Evolutionary conservation across 306 rosid species (phyloP).

Genomic region (Acmispon strigosus): DNA sequence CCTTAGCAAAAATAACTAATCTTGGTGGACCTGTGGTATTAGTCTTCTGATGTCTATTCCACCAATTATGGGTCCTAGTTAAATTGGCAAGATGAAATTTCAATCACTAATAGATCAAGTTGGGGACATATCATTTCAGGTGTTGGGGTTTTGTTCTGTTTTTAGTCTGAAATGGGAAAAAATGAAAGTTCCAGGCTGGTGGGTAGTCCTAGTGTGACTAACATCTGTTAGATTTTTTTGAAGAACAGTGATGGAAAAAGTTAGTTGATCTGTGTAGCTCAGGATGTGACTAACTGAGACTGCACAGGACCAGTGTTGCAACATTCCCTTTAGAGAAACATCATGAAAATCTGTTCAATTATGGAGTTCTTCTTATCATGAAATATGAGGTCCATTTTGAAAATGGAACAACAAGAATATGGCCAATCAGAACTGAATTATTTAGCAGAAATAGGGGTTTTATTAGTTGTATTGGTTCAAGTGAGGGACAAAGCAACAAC

Average conservation of each 20-base stretch:
- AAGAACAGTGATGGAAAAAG: slow-evolving; percentile 25
- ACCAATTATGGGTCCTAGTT: slow-evolving; percentile 24
- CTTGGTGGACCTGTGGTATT: slow-evolving; percentile 36
- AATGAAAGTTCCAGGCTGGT: slow-evolving; percentile 24
- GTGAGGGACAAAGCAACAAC: slow-evolving; percentile 7
- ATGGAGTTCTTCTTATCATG: not conserved
- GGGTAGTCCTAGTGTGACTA: slow-evolving; percentile 20
- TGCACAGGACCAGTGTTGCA: slow-evolving; percentile 43
- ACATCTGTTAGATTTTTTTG: slow-evolving; percentile 15
- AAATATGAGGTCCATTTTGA: not conserved
- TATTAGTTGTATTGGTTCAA: not conserved
- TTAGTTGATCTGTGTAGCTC: slow-evolving; percentile 22
- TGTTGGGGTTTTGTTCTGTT: slow-evolving; percentile 34
- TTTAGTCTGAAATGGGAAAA: not conserved
- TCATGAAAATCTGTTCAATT: not conserved
- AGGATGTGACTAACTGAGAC: slow-evolving; percentile 81
- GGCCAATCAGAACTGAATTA: slow-evolving; percentile 18
- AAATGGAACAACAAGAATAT: slow-evolving; percentile 2
- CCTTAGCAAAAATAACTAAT: slow-evolving; percentile 18
- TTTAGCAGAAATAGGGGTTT: not conserved
- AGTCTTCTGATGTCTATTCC: slow-evolving; percentile 16
- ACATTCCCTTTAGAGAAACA: slow-evolving; percentile 46
- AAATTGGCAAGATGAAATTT: slow-evolving; percentile 13
- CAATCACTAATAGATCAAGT: slow-evolving; percentile 18
- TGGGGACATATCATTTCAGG: slow-evolving; percentile 27